These are phyloP conservation scores for Mrakia hoshinonis DNA, from an alignment of 768 basidiomycete genomes.

Conservation along the genomic window DNA sequence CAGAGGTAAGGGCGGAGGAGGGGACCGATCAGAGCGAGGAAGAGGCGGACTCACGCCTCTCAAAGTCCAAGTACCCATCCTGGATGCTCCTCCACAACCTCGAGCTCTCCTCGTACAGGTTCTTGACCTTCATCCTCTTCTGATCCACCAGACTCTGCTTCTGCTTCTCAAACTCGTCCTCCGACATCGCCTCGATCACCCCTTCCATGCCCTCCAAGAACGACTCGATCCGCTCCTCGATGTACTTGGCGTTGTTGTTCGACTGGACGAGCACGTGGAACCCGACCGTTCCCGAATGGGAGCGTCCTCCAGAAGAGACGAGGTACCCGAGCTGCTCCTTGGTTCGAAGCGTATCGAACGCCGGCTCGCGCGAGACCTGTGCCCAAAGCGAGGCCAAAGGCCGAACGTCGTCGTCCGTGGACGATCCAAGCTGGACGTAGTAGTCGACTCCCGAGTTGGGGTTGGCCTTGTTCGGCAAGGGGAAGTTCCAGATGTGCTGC, in stretches of 20 bases:
- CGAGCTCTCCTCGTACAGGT: slow-evolving; percentile 63
- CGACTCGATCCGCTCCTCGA: slow-evolving; percentile 79
- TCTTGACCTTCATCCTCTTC: slow-evolving; percentile 81
- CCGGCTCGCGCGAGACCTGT: slow-evolving; percentile 81
- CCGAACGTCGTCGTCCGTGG: slow-evolving; percentile 56
- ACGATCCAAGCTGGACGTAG: slow-evolving; percentile 67
- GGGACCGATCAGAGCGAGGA: neutral
- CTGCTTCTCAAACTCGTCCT: slow-evolving; percentile 68
- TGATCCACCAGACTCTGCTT: slow-evolving; percentile 65
- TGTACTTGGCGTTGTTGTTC: slow-evolving; percentile 65
- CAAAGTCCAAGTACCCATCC: slow-evolving; percentile 77
- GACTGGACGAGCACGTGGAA: slow-evolving; percentile 80
- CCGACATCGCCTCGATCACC: slow-evolving; percentile 52
- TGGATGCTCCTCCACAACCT: slow-evolving; percentile 63
- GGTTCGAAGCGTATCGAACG: slow-evolving; percentile 82
- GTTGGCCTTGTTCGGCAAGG: slow-evolving; percentile 73
- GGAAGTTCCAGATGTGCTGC: slow-evolving; percentile 57
- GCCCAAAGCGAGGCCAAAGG: slow-evolving; percentile 62
- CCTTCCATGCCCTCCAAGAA: slow-evolving; percentile 61
- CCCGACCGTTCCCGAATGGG: slow-evolving; percentile 62
- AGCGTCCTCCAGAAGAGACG: slow-evolving; percentile 47
- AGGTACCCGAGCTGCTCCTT: slow-evolving; percentile 94
- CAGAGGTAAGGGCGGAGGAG: neutral
- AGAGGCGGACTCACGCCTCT: slow-evolving; percentile 55
- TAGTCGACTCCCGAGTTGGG: slow-evolving; percentile 80